These are phyloP conservation scores for Oryza meyeriana DNA, from an alignment of 176 grass and related monocot genomes.

Conservation along the genomic window DNA sequence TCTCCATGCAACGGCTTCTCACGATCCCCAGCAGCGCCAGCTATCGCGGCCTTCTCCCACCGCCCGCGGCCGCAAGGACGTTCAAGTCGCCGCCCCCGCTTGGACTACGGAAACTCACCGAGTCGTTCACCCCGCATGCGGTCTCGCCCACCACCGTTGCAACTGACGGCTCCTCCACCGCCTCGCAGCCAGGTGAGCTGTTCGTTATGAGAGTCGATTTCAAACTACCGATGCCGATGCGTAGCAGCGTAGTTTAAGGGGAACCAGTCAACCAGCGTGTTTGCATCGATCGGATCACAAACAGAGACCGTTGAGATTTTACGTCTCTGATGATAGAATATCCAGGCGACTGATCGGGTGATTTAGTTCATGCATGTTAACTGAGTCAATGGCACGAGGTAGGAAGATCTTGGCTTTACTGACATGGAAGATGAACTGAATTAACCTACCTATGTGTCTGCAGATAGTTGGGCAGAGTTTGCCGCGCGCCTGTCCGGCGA, in stretches of 20 bases:
- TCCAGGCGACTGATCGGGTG: too few relatives aligned
- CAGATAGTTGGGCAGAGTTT: slow-evolving; percentile 54
- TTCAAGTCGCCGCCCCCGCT: neutral
- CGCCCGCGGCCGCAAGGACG: neutral
- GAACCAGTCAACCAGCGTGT: too few relatives aligned
- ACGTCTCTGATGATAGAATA: too few relatives aligned
- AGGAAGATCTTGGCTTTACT: neutral
- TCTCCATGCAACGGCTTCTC: slow-evolving; percentile 18
- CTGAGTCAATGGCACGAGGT: too few relatives aligned
- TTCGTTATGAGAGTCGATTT: too few relatives aligned
- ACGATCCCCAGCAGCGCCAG: neutral
- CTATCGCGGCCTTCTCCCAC: neutral
- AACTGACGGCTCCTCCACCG: neutral
- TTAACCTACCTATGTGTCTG: neutral
- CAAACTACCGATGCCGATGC: too few relatives aligned
- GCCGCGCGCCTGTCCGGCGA: slow-evolving; percentile 76
- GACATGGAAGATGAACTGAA: neutral
- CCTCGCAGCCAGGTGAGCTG: slow-evolving; percentile 19
- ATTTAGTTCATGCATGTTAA: too few relatives aligned
- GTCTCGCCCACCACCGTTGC: slow-evolving; percentile 10
- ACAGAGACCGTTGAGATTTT: too few relatives aligned
- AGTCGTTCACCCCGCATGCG: neutral
- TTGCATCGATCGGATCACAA: too few relatives aligned
- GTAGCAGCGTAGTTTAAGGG: too few relatives aligned
- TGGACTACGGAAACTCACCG: neutral